Evolutionary conservation across 768 basidiomycete genomes (phyloP).

Genomic region (Xerocomellus intermedius): DNA sequence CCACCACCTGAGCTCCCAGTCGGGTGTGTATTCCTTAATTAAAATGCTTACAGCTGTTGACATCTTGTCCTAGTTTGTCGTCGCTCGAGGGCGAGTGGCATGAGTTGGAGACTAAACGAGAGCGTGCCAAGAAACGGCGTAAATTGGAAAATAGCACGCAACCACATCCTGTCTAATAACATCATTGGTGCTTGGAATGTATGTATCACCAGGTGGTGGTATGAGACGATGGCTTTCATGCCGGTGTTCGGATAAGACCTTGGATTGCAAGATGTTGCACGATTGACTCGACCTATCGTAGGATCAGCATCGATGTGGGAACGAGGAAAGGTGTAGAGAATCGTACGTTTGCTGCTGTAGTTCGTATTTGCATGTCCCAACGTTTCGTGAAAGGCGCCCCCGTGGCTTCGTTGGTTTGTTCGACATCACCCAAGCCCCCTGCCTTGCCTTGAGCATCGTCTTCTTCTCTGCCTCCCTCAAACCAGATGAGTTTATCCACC

Average conservation of each 20-base stretch:
- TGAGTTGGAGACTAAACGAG: conserved; percentile 92
- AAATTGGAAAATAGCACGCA: conserved; percentile 53
- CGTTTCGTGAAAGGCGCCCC: conserved; percentile 88
- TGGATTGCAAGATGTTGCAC: conserved; percentile 80
- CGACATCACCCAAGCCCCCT: conserved; percentile 85
- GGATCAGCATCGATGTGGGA: neutral
- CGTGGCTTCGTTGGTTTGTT: conserved; percentile 84
- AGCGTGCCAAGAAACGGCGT: conserved; percentile 78
- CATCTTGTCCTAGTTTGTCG: conserved; percentile 52
- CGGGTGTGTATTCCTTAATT: conserved; percentile 53
- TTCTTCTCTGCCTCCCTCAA: conserved; percentile 83
- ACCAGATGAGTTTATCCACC: conserved; percentile 91
- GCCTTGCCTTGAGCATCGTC: conserved; percentile 94
- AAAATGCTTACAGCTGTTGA: conserved; percentile 4
- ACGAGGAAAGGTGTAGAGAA: neutral
- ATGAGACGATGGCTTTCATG: conserved; percentile 17
- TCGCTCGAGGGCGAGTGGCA: conserved; percentile 95
- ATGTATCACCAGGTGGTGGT: conserved; percentile 11
- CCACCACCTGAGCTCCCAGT: conserved; percentile 72
- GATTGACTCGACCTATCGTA: conserved; percentile 72
- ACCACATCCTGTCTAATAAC: conserved; percentile 36
- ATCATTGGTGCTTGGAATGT: conserved; percentile 16
- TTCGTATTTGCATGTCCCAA: conserved; percentile 93
- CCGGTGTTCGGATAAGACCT: conserved; percentile 49
- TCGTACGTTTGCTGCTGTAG: conserved; percentile 82